Evolutionary conservation across 192 early-diverging fungal genomes (phyloP), one percentile per base, ranked within the genome.

Genomic region (Coemansia asiatica): DNA sequence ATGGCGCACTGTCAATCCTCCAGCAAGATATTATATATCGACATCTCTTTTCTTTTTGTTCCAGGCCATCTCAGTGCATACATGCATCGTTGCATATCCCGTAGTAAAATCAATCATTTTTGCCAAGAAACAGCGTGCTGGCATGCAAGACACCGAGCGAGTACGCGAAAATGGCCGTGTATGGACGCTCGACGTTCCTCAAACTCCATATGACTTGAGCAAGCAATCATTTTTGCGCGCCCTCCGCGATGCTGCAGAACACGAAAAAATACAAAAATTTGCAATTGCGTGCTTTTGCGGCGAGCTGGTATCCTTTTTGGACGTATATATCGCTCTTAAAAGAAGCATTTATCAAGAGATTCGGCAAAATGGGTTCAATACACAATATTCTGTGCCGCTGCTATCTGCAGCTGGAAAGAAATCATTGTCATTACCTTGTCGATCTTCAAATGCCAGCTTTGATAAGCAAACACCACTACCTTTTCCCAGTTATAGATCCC

Each of bases 231-330:
- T 74, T 60, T 31, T 67, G 29, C 26, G 35, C n/a, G 71, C 65
- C 25, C 56, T 74, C 35, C 65, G 66, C 12, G 71, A 74, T 28
- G 25, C 65, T 3, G 47, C 36, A 13, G 66, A 74, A 44, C 66
- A 74, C 36, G 21, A 60, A 27, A 58, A 57, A 18, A 67, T 74
- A 31, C 55, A 68, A 25, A 23, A 3, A 3, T 63, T 60, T 60
- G 71, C 71, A 29, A 27, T 47, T 33, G 25, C 55, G n/a, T 74
- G 71, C 48, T 74, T 74, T 59, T 74, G 71, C 40, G 44, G 55
- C 56, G 71, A 74, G 56, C 65, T 74, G 25, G 31, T 74, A 0
- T 60, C 47, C 15, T 74, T 74, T 49, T 56, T 74, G 26, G 61
- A 74, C 29, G 56, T 67, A 3, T 64, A 63, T 23, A 12, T 63